Evolutionary conservation across 2,329 filamentous ascomycete species (phyloP), one percentile per base, ranked within the genome.

Genomic region (Cucurbitaria berberidis): DNA sequence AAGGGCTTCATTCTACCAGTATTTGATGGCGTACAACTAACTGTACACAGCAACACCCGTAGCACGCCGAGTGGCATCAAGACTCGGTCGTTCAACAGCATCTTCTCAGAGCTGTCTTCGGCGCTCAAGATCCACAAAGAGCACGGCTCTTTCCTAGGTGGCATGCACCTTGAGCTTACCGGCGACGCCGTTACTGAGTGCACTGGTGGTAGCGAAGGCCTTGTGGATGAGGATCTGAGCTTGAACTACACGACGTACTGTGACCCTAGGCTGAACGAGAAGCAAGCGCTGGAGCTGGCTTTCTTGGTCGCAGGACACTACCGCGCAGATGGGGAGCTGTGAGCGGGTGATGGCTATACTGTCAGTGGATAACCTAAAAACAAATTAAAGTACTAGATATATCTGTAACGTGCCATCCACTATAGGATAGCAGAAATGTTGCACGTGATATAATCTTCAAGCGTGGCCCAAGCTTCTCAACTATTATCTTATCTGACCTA

Each of bases 161-260:
- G 95, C 45, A 89, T 98, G 68, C 95, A 99, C 77, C 83, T 99
- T 7, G 95, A 99, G 77, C 81, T 99, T 41, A 99, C 95, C 0
- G 95, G 93, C 6, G 95, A 99, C 69, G 90, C 92, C 7, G 95
- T 99, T 9, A 99, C 95, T 0, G 95, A 99, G 78, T 99, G 95
- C 68, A 85, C 96, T 0, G 92, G 95, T 51, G 95, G 95, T 18
- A 93, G 91, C 59, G 91, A 91, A 70, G 90, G 89, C 0, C 78
- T 98, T 53, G 90, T 85, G 30, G 95, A 98, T 75, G 90, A 95
- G 57, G 93, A 97, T 69, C 74, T 99, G 66, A 89, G 89, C 2
- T 84, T 91, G 60, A 93, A 96, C 68, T 99, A 99, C 77, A 96
- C 92, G 5, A 96, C 89, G 32, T 98, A 93, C 80, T 99, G 95